phyloP scores from a whole-genome alignment of 2,329 filamentous ascomycete species.

The Fusarium multiceps region DNA sequence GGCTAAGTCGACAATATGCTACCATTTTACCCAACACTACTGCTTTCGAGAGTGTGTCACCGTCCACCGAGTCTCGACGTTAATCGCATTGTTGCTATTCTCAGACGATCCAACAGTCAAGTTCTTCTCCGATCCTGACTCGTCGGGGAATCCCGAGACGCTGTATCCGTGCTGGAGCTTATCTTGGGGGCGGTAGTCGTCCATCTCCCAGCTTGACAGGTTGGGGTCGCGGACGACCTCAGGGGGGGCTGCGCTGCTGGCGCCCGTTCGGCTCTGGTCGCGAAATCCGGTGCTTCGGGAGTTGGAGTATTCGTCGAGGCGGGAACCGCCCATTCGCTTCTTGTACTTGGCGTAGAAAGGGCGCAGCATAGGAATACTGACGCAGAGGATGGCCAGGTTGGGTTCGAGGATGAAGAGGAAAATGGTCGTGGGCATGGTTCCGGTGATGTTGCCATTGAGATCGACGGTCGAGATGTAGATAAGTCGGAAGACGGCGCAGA shows the following conservation, averaged over 20 bases:
- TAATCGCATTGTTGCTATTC: constrained; percentile 30
- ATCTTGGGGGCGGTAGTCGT: constrained; percentile 30
- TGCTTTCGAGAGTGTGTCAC: constrained; percentile 33
- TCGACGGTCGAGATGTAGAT: constrained; percentile 54
- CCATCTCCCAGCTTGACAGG: constrained; percentile 43
- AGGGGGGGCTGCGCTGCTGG: constrained; percentile 16
- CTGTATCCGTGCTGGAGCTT: constrained; percentile 28
- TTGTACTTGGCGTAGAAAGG: constrained; percentile 51
- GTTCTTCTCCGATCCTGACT: constrained; percentile 44
- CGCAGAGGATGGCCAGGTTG: constrained; percentile 55
- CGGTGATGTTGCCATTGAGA: constrained; percentile 51
- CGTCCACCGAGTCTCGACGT: constrained; percentile 41
- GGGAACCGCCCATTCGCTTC: constrained; percentile 48
- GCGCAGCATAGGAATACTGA: constrained; percentile 57
- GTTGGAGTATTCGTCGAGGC: constrained; percentile 44
- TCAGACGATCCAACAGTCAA: constrained; percentile 32
- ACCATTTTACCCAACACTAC: not conserved
- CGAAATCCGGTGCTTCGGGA: constrained; percentile 34
- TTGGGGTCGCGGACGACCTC: constrained; percentile 15
- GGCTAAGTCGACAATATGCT: constrained; percentile 5
- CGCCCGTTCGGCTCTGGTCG: constrained; percentile 35
- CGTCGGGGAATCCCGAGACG: constrained; percentile 29
- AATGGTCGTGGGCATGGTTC: constrained; percentile 54
- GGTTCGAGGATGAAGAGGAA: constrained; percentile 56
- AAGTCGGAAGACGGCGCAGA: constrained; percentile 54